Conservation (phyloP, 139 green algal species). For the Asterochloris sp. region DNA sequence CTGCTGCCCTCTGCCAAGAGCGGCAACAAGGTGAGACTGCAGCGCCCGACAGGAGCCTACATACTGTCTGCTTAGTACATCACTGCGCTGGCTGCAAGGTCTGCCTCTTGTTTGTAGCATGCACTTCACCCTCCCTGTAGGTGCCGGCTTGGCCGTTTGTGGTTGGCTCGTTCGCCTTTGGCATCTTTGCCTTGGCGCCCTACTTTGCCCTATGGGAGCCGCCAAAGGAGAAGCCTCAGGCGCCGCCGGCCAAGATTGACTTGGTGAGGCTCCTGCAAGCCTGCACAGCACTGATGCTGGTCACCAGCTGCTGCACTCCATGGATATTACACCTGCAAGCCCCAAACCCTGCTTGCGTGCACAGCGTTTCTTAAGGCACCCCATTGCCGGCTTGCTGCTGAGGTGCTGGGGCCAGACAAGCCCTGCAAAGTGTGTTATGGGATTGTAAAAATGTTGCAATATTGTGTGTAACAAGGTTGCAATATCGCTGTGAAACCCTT, state of each 20-base stretch:
- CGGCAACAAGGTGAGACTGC: conserved; percentile 57
- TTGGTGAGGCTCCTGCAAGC: conserved; percentile 35
- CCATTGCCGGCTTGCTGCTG: too few species aligned
- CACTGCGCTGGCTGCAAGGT: not conserved
- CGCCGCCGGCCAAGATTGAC: conserved; percentile 50
- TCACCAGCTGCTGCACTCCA: too few species aligned
- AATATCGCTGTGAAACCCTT: too few species aligned
- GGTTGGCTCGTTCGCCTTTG: conserved; percentile 55
- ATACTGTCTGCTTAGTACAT: not conserved
- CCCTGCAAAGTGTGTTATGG: too few species aligned
- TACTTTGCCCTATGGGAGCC: conserved; percentile 73
- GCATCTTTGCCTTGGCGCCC: conserved; percentile 77
- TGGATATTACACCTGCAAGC: too few species aligned
- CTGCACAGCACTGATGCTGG: too few species aligned
- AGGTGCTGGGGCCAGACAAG: too few species aligned
- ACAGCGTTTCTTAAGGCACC: too few species aligned
- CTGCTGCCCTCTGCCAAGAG: conserved; percentile 68
- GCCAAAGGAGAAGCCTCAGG: conserved; percentile 4
- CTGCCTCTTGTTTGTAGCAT: not conserved
- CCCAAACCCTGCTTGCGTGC: too few species aligned
- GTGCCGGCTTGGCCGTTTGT: conserved; percentile 86
- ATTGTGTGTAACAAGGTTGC: too few species aligned
- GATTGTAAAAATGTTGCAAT: too few species aligned
- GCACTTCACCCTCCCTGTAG: not conserved
- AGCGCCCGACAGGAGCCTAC: too few species aligned